Base-by-base conservation (phyloP, 2,329 filamentous ascomycete species). In the Aspergillus felis region DNA sequence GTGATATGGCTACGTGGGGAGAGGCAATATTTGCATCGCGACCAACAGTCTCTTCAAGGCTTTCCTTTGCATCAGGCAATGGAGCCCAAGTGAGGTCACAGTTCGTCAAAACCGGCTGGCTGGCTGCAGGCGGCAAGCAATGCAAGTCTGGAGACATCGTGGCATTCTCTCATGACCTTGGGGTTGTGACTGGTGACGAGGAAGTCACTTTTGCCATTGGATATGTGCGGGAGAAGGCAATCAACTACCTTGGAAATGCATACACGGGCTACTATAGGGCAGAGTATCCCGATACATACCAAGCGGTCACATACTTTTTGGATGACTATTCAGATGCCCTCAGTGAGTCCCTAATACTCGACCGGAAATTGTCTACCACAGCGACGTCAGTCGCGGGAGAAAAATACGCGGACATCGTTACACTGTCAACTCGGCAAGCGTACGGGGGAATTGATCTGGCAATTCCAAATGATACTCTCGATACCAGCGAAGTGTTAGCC, bases 1-100 rank as follows among this genome's bases (percentile, higher is more conserved):
- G 59, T 27, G 71, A 78, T 38, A 76, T 77, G 72, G 76, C 76
- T 25, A 67, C 69, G 7, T 79, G 76, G 75, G 77, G 77, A 20
- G 69, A 75, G 22, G 70, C 68, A 4, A 70, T 78, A 25, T 71
- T 77, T 56, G 75, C 75, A n/a, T 71, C 75, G 7, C 68, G 67
- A 22, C 64, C 69, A 22, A 66, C 61, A 10, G 51, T 60, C 28
- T 55, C 51, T 4, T 69, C 66, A 8, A 66, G 52, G 2, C 57
- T 76, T 9, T 70, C 73, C 1, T 66, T 68, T 17, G 61, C 66
- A 4, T 68, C 72, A 3, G 76, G 75, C 4, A 59, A 63, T 9
- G 53, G 61, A 1, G 57, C 62, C 9, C 60, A 62, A 3, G 64
- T 76, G 8, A 69, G 69, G 27, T 59, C 61, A 8, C 63, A 67